Evolutionary conservation across 164 flowering plant species (phyloP).

Genomic region (Euptelea pleiosperma): DNA sequence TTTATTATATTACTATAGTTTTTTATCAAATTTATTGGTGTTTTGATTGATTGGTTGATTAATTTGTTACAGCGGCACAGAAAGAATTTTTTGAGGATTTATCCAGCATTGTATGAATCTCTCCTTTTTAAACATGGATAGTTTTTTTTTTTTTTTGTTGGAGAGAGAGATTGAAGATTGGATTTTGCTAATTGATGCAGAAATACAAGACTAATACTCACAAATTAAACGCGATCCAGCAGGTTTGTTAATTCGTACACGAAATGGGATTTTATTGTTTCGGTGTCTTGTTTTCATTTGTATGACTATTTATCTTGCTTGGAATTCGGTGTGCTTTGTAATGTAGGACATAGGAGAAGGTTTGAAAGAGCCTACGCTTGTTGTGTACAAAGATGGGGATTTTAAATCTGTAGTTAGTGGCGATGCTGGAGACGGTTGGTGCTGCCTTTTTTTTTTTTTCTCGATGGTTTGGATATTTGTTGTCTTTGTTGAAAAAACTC

Average conservation of each 20-base stretch:
- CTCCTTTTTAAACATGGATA: too few species aligned
- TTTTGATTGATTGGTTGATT: constrained; percentile 9
- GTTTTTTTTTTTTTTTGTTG: constrained; percentile 4
- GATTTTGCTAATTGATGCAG: constrained; percentile 39
- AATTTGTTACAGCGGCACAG: constrained; percentile 49
- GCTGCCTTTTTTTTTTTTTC: neutral
- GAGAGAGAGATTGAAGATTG: neutral
- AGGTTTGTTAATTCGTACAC: constrained; percentile 32
- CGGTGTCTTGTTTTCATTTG: neutral
- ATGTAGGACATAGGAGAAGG: constrained; percentile 53
- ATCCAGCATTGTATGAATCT: constrained; percentile 44
- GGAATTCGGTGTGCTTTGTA: constrained; percentile 14
- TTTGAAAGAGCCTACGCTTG: constrained; percentile 50
- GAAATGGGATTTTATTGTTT: neutral
- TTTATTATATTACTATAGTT: too few species aligned
- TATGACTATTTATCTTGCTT: neutral
- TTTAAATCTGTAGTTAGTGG: constrained; percentile 25
- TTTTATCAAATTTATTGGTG: neutral
- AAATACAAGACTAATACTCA: constrained; percentile 39
- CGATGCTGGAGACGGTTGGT: constrained; percentile 33
- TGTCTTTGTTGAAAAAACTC: neutral
- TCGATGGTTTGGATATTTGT: neutral
- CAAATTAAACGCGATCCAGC: constrained; percentile 41
- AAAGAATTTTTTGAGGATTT: constrained; percentile 47
- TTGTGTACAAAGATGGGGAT: constrained; percentile 51